Evolutionary conservation across 164 flowering plant genomes (phyloP).

Genomic region (Warburgia ugandensis): DNA sequence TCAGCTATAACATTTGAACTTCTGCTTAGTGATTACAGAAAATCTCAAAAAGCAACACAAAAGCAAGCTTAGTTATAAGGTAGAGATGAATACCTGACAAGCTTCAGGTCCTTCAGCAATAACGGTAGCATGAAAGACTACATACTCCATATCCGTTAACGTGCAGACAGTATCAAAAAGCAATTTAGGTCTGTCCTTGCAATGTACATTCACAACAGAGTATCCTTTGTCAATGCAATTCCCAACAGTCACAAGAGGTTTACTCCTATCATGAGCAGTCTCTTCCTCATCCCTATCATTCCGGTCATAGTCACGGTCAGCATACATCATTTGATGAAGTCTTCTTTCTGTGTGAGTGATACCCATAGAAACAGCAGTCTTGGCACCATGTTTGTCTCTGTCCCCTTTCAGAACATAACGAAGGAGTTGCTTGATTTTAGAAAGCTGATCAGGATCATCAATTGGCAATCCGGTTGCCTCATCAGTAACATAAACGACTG

Average conservation of each 20-base stretch:
- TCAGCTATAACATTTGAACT: neutral
- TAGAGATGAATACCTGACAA: conserved; percentile 49
- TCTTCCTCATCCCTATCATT: conserved; percentile 17
- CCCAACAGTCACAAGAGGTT: conserved; percentile 59
- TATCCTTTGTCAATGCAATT: conserved; percentile 64
- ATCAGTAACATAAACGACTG: conserved; percentile 80
- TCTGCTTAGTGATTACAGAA: neutral
- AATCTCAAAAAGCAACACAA: neutral
- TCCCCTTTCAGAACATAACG: conserved; percentile 63
- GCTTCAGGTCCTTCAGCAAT: conserved; percentile 81
- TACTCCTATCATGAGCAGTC: conserved; percentile 27
- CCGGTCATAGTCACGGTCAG: conserved; percentile 75
- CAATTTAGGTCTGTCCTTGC: conserved; percentile 78
- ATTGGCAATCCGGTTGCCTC: conserved; percentile 51
- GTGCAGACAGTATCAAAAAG: conserved; percentile 92
- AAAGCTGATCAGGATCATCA: conserved; percentile 48
- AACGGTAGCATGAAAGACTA: conserved; percentile 79
- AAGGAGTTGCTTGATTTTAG: conserved; percentile 63
- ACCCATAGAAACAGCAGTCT: conserved; percentile 64
- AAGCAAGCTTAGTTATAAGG: neutral
- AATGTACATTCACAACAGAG: conserved; percentile 69
- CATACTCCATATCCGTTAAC: conserved; percentile 90
- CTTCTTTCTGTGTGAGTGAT: conserved; percentile 71
- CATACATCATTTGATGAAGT: conserved; percentile 95
- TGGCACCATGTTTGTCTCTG: conserved; percentile 55